A percentile compares a stretch with the other conserved stretches of the same genome.
Conservation (phyloP, 805 yeast species). For the Candida palmyrensis region DNA sequence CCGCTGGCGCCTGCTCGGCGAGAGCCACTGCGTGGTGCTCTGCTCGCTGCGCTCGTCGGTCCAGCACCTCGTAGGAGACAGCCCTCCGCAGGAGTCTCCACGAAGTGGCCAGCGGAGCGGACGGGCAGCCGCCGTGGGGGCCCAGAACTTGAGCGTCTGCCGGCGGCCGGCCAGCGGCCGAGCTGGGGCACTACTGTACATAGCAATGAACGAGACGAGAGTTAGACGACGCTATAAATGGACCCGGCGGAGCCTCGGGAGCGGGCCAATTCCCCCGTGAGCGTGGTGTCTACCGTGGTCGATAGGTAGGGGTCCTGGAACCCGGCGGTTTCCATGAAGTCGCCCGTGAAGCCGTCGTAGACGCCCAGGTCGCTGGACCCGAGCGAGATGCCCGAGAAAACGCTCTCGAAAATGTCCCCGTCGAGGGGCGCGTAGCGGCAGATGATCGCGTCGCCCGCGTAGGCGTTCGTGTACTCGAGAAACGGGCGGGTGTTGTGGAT, state of each 20-base stretch:
- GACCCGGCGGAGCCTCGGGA: too few species aligned
- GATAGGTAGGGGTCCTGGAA: conserved; percentile 1
- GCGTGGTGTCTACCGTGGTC: neutral
- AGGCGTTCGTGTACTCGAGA: conserved; percentile 15
- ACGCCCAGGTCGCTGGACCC: neutral
- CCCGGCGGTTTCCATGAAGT: neutral
- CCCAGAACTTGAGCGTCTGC: too few species aligned
- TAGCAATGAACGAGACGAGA: too few species aligned
- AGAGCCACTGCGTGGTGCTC: too few species aligned
- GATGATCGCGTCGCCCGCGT: conserved; percentile 3
- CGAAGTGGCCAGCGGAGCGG: too few species aligned
- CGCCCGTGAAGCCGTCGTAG: neutral
- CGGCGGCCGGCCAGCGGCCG: too few species aligned
- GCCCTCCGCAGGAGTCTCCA: too few species aligned
- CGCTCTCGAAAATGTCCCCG: conserved; percentile 2
- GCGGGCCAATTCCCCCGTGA: neutral
- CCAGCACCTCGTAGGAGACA: too few species aligned
- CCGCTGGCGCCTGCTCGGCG: too few species aligned
- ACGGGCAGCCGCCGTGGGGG: too few species aligned
- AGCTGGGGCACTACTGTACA: neutral
- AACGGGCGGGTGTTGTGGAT: conserved; percentile 24
- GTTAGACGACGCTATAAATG: neutral
- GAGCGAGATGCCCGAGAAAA: neutral
- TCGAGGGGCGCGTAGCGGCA: neutral
- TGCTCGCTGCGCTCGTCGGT: too few species aligned